phyloP scores from a whole-genome alignment of 2,329 filamentous ascomycete genomes.

The Pseudogymnoascus sp. region DNA sequence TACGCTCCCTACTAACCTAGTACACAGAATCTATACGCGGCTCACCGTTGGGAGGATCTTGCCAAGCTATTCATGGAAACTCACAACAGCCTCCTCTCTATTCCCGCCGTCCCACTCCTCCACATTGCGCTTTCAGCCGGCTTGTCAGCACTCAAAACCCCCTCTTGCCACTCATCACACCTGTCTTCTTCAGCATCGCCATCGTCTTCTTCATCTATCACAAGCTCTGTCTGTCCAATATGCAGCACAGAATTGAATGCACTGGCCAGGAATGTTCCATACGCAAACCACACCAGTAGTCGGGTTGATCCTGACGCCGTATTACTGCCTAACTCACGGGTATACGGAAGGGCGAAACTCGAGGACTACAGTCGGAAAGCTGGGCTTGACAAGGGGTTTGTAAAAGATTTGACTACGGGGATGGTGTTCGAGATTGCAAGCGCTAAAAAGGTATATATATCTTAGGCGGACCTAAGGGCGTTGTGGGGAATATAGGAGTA shows the following conservation, averaged over 20 bases:
- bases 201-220: conserved; percentile 27
- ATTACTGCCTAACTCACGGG: conserved; percentile 76
- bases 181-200: conserved; percentile 21
- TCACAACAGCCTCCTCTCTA: conserved; percentile 75
- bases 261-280: conserved; percentile 79
- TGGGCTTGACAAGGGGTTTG: conserved; percentile 54
- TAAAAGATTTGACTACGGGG: conserved; percentile 73
- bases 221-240: conserved; percentile 78
- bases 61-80: conserved; percentile 75
- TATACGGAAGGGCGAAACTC: conserved; percentile 71
- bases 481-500: background rate
- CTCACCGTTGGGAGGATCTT: conserved; percentile 65
- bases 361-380: conserved; percentile 72
- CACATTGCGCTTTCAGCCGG: conserved; percentile 87
- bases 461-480: conserved; percentile 37
- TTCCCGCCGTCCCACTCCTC: conserved; percentile 75
- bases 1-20: background rate
- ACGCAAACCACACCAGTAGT: conserved; percentile 91
- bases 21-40: conserved; percentile 60
- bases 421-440: conserved; percentile 53
- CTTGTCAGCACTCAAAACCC: conserved; percentile 90
- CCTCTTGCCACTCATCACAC: conserved; percentile 66
- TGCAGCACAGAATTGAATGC: conserved; percentile 94
- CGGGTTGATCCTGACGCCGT: conserved; percentile 82
- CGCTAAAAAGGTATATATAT: conserved; percentile 86